Evolutionary conservation across 805 yeast genomes (phyloP).

Genomic region (Candida schatavii): DNA sequence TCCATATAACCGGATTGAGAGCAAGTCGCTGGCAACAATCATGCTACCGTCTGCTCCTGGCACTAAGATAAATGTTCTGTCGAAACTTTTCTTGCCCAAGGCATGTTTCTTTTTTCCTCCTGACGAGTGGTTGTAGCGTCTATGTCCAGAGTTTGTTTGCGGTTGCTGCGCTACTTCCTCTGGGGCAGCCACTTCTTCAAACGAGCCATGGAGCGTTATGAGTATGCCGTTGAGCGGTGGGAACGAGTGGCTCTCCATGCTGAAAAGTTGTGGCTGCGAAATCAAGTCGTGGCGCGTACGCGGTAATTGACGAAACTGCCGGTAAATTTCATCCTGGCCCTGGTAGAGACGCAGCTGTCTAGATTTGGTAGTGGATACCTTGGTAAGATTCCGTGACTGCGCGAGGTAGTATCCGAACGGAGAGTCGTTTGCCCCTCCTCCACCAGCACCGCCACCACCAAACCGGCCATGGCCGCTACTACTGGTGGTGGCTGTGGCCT

Average conservation of each 20-base stretch:
- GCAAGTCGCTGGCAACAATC: constrained; percentile 83
- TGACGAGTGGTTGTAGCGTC: constrained; percentile 10
- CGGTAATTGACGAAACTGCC: constrained; percentile 69
- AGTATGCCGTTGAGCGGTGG: constrained; percentile 75
- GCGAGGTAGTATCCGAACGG: constrained; percentile 69
- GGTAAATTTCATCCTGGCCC: constrained; percentile 68
- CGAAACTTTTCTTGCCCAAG: constrained; percentile 72
- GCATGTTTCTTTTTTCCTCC: constrained; percentile 30
- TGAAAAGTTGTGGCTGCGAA: constrained; percentile 60
- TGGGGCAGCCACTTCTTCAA: constrained; percentile 64
- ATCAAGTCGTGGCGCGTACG: constrained; percentile 68
- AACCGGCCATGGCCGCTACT: constrained; percentile 7
- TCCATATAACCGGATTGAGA: constrained; percentile 62
- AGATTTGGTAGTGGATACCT: constrained; percentile 53
- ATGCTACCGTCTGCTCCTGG: constrained; percentile 66
- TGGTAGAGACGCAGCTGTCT: constrained; percentile 57
- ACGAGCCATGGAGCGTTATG: constrained; percentile 80
- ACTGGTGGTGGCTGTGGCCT: constrained; percentile 5
- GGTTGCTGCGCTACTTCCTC: constrained; percentile 27
- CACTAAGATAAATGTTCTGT: constrained; percentile 77
- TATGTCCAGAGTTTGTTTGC: constrained; percentile 9
- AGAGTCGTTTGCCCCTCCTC: constrained; percentile 22
- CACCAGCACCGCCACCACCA: background rate
- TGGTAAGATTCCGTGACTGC: constrained; percentile 71
- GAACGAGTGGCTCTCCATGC: constrained; percentile 75